phyloP scores from a whole-genome alignment of 2,329 filamentous ascomycete genomes.

The Neodidymelliopsis sp. region DNA sequence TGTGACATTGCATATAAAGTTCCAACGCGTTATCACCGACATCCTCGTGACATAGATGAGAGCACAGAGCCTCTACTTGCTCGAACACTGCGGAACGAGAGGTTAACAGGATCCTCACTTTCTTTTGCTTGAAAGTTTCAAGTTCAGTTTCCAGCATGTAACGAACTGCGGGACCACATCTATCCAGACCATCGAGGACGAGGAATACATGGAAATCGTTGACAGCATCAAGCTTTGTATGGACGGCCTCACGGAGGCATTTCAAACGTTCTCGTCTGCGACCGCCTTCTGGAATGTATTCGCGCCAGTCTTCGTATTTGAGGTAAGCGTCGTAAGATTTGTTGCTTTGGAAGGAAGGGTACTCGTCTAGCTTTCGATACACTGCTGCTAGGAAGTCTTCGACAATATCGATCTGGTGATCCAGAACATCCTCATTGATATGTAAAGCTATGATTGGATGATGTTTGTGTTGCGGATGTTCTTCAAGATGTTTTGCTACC shows the following conservation, averaged over 20 bases:
- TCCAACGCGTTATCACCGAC: not conserved
- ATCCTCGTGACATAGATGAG: slow-evolving; percentile 14
- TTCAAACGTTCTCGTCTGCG: slow-evolving; percentile 1
- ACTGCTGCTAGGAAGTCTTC: slow-evolving; percentile 19
- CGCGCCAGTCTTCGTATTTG: slow-evolving; percentile 1
- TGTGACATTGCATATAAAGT: slow-evolving; percentile 15
- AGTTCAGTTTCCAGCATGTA: slow-evolving; percentile 26
- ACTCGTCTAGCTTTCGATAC: slow-evolving; percentile 7
- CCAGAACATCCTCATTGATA: slow-evolving; percentile 5
- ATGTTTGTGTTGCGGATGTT: not conserved
- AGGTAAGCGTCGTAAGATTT: slow-evolving; percentile 3
- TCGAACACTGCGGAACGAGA: slow-evolving; percentile 25
- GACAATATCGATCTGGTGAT: slow-evolving; percentile 12
- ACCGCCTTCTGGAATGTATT: not conserved
- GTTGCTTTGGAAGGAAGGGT: not conserved
- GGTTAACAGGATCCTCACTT: slow-evolving; percentile 24
- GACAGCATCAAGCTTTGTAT: slow-evolving; percentile 9
- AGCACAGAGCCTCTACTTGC: slow-evolving; percentile 12
- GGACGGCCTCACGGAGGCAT: slow-evolving; percentile 16
- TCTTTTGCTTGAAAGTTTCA: slow-evolving; percentile 8
- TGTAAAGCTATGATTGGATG: slow-evolving; percentile 1
- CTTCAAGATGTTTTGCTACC: not conserved
- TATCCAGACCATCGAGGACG: slow-evolving; percentile 31
- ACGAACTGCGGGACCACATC: slow-evolving; percentile 18
- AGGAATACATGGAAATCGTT: slow-evolving; percentile 16